Base-by-base conservation (phyloP, 306 rosid species). In the Malus orientalis region DNA sequence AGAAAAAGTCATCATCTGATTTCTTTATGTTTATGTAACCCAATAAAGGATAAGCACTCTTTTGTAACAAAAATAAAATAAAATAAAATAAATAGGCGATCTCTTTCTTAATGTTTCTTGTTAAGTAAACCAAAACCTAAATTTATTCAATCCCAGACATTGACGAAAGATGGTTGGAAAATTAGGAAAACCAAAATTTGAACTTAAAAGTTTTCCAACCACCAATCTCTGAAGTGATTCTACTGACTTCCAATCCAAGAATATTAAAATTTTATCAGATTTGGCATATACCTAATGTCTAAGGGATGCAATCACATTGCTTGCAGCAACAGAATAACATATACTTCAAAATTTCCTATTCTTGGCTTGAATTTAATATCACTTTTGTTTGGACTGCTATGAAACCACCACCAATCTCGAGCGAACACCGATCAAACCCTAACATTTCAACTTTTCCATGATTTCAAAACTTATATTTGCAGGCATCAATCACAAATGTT, bases 271-370 rank as follows among this genome's bases (percentile, higher is more conserved):
- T 55, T 55, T 14, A 60, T 9, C 44, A 51, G 74, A 47, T 42
- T 5, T 69, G 73, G 73, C n/a, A 68, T 42, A 68, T 44, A 30
- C 73, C 73, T 23, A 8, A 44, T 69, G 40, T 70, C 33, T 12
- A 74, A 45, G 30, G n/a, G 8, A 60, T 60, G 42, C 58, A 74
- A 74, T 42, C 44, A 27, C 45, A 61, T 60, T 74, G 77, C 69
- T 61, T 74, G 59, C 77, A 44, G 69, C 77, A 74, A 74, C 69
- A 59, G 32, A 42, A 74, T 42, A 25, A 44, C 25, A 23, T 42
- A 8, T 22, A 74, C 77, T 74, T 19, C 47, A 18, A 65, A 65
- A 36, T 33, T 65, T 65, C 27, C 23, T 10, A 33, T 33, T 65
- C 25, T 19, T 57, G 61, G 70, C 27, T 65, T 33, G 14, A 65